A percentile compares a stretch with the other conserved stretches of the same genome.
These are phyloP conservation scores for Kurtzmaniella cleridarum DNA, from an alignment of 805 yeast species.

Conservation along the genomic window DNA sequence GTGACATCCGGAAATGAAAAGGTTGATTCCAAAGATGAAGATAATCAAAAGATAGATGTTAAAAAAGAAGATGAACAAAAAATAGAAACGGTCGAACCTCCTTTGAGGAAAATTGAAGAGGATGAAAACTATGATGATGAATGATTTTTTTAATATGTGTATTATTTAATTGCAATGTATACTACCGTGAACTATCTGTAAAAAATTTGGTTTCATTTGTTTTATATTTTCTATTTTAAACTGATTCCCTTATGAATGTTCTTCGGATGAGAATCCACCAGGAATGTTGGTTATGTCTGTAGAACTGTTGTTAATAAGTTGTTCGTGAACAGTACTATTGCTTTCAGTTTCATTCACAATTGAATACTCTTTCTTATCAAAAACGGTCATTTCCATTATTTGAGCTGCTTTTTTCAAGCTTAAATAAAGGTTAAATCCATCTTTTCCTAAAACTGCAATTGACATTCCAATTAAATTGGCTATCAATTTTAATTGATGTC, in stretches of 20 bases:
- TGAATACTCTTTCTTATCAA: conserved; percentile 4
- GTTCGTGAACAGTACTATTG: not conserved
- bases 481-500: conserved; percentile 18
- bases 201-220: not conserved
- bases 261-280: conserved; percentile 2
- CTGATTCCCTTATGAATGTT: too few species aligned
- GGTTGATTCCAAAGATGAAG: conserved; percentile 5
- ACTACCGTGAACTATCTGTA: not conserved
- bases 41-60: conserved; percentile 17
- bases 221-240: too few species aligned
- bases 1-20: not conserved
- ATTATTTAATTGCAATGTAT: too few species aligned
- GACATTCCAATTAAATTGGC: conserved; percentile 29
- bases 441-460: conserved; percentile 30
- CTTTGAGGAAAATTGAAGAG: conserved; percentile 40
- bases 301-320: not conserved
- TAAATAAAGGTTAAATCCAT: conserved; percentile 23
- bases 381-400: conserved; percentile 19
- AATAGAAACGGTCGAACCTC: conserved; percentile 35
- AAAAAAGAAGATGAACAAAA: conserved; percentile 23
- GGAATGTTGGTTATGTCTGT: conserved; percentile 1
- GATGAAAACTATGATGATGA: conserved; percentile 45
- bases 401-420: conserved; percentile 25
- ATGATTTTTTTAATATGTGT: conserved; percentile 7
- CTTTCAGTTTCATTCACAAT: not conserved